Percentiles rank a stretch among this genome's conserved stretches.
Conservation (phyloP, 2,329 filamentous ascomycete genomes). For the Apiospora phragmitis region DNA sequence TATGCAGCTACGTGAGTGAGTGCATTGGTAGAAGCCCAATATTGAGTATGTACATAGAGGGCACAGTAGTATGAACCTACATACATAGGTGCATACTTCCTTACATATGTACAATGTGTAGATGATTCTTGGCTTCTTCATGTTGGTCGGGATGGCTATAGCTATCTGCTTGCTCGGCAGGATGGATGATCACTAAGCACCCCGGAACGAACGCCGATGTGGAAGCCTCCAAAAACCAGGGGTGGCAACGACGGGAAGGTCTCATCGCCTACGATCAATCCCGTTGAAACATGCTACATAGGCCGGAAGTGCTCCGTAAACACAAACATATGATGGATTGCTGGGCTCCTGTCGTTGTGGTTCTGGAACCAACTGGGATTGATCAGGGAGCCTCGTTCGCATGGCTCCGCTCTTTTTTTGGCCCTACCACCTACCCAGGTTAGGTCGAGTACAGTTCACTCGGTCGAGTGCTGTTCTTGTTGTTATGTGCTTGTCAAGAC, state of each 20-base stretch:
- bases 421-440: background rate
- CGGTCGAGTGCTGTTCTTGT: background rate
- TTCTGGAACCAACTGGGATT: constrained; percentile 2
- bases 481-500: background rate
- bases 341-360: background rate
- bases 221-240: background rate
- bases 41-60: background rate
- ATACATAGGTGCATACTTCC: background rate
- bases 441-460: constrained; percentile 1
- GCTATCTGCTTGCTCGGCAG: background rate
- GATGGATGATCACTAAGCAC: background rate
- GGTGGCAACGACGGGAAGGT: background rate
- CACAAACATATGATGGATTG: background rate
- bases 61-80: background rate
- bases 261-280: background rate
- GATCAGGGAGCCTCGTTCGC: constrained; percentile 5
- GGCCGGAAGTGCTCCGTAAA: background rate
- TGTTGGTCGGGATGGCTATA: background rate
- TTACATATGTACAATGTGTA: too few species aligned
- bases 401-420: background rate
- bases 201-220: background rate
- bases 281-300: background rate
- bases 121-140: background rate
- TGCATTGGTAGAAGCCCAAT: background rate
- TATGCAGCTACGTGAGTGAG: background rate